Conservation (phyloP, 768 basidiomycete species). For the Xanthoconium purpureum region DNA sequence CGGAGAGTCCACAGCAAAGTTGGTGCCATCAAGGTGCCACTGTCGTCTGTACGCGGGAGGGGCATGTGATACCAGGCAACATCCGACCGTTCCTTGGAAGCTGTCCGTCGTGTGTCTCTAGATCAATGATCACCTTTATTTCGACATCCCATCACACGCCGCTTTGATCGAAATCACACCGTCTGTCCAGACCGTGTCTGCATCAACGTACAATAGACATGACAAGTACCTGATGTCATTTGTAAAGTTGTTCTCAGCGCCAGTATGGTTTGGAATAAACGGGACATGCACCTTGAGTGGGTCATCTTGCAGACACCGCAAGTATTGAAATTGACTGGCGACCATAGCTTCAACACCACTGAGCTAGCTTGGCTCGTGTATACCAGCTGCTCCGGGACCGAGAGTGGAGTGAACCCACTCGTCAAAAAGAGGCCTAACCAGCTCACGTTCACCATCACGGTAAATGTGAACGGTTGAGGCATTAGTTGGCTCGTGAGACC, state of each 20-base stretch:
- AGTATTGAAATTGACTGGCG: neutral
- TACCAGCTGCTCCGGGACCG: neutral
- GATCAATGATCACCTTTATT: neutral
- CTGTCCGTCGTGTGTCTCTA: conserved; percentile 20
- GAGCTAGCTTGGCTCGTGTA: too few species aligned
- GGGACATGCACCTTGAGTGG: neutral
- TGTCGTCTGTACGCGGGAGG: conserved; percentile 32
- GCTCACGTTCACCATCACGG: neutral
- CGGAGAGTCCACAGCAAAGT: conserved; percentile 40
- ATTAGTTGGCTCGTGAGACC: too few species aligned
- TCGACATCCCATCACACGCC: conserved; percentile 15
- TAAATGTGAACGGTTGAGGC: neutral
- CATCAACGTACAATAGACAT: neutral
- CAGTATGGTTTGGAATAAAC: conserved; percentile 25
- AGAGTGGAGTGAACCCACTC: neutral
- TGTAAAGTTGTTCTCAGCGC: neutral
- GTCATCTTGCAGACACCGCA: neutral
- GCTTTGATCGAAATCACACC: conserved; percentile 68
- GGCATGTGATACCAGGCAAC: conserved; percentile 53
- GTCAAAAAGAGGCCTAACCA: neutral
- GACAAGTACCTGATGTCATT: neutral
- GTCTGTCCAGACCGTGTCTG: conserved; percentile 35
- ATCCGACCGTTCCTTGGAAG: conserved; percentile 45
- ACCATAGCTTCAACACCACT: too few species aligned
- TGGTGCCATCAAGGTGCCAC: too few species aligned